Evolutionary conservation across 805 yeast species (phyloP).

Genomic region (Saturnispora quitensis): DNA sequence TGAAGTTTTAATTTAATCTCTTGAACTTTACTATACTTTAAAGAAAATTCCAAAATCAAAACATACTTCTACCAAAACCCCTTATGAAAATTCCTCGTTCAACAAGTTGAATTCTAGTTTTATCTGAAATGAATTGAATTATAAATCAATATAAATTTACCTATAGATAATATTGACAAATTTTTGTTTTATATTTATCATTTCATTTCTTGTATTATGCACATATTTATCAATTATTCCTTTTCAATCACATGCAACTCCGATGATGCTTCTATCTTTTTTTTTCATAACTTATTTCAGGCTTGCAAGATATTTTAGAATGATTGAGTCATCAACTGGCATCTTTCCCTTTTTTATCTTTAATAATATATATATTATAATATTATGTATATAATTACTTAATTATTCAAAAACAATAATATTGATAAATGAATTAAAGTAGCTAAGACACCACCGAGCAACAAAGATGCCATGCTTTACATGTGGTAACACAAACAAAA

Average conservation of each 20-base stretch:
- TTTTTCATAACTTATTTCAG: background rate
- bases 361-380: background rate
- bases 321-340: constrained; percentile 20
- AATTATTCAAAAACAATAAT: background rate
- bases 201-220: background rate
- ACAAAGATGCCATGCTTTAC: background rate
- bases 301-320: constrained; percentile 7
- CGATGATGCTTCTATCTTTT: background rate
- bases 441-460: background rate
- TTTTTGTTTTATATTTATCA: too few relatives aligned
- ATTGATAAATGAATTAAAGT: background rate
- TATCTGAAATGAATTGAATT: background rate
- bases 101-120: constrained; percentile 4
- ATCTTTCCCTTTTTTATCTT: constrained; percentile 11
- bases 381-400: background rate
- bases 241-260: background rate
- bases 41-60: background rate
- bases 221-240: background rate
- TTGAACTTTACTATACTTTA: background rate
- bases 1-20: constrained; percentile 39
- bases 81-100: constrained; percentile 7
- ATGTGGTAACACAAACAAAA: background rate
- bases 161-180: background rate
- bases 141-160: background rate
- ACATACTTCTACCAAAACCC: background rate